phyloP scores from a whole-genome alignment of 1,284 basidiomycete genomes.

The Tranzscheliella williamsii region DNA sequence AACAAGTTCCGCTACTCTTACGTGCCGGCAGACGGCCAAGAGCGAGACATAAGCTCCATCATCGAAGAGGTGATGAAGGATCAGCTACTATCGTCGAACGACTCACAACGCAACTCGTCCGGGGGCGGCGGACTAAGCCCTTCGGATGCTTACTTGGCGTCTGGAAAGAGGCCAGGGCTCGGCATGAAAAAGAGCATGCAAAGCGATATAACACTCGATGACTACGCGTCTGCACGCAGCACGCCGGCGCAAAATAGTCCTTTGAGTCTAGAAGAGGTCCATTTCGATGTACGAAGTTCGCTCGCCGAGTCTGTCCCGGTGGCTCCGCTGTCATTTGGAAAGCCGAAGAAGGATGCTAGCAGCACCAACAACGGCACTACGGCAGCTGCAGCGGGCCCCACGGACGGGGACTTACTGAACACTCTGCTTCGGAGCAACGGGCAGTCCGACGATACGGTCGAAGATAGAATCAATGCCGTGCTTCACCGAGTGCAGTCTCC shows the following conservation, averaged over 20 bases:
- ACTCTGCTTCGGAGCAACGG: conserved; percentile 14
- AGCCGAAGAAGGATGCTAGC: conserved; percentile 2
- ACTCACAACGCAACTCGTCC: background rate
- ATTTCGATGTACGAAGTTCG: conserved; percentile 15
- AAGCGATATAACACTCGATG: conserved; percentile 32
- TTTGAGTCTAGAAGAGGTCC: conserved; percentile 36
- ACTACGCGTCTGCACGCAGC: conserved; percentile 36
- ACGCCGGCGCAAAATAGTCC: conserved; percentile 24
- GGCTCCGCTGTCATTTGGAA: conserved; percentile 10
- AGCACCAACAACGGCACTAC: background rate
- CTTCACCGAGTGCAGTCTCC: conserved; percentile 31
- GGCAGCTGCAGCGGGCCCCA: background rate
- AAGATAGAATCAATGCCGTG: conserved; percentile 49
- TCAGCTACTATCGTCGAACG: conserved; percentile 12
- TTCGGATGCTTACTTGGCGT: background rate
- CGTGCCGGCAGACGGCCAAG: conserved; percentile 78
- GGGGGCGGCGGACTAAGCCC: conserved; percentile 5
- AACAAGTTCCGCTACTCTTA: conserved; percentile 87
- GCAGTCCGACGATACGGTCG: conserved; percentile 10
- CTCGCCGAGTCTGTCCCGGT: conserved; percentile 1
- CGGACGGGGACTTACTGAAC: conserved; percentile 34
- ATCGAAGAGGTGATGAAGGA: conserved; percentile 72
- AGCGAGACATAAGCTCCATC: conserved; percentile 87
- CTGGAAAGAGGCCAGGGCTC: conserved; percentile 5
- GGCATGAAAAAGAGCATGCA: conserved; percentile 29